phyloP scores from a whole-genome alignment of 371 early-diverging fungal species.

The Blakeslea trispora region DNA sequence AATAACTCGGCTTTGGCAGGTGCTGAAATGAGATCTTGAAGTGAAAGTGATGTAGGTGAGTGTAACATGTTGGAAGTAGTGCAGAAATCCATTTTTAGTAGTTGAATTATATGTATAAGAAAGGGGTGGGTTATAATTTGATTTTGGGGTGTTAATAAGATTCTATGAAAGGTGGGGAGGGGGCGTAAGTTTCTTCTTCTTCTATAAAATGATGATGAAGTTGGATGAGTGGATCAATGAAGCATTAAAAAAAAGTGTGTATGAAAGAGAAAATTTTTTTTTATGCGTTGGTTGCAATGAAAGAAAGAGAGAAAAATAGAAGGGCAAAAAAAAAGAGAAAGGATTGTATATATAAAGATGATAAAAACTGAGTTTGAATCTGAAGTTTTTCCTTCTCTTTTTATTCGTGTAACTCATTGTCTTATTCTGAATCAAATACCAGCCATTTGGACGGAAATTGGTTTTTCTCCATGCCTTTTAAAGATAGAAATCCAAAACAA shows the following conservation, averaged over 20 bases:
- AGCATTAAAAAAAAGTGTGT: constrained; percentile 8
- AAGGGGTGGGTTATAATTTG: no score
- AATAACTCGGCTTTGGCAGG: constrained; percentile 40
- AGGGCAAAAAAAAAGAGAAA: constrained; percentile 4
- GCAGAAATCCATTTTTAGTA: constrained; percentile 35
- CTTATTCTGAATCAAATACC: neutral
- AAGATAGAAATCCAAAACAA: neutral
- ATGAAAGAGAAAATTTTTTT: constrained; percentile 1
- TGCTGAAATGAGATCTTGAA: constrained; percentile 39
- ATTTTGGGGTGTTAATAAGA: no score
- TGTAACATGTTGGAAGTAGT: constrained; percentile 27
- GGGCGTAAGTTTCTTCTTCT: no score
- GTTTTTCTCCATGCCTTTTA: neutral
- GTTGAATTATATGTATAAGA: constrained; percentile 6
- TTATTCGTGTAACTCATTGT: neutral
- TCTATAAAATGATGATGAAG: no score
- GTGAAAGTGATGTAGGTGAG: constrained; percentile 34
- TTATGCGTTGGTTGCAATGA: no score
- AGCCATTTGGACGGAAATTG: neutral
- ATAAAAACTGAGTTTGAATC: constrained; percentile 14
- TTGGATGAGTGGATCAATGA: no score
- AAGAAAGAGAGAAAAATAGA: constrained; percentile 5
- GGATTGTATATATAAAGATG: constrained; percentile 7
- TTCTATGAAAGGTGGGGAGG: no score
- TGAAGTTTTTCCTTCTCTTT: neutral